These are phyloP conservation scores for Cardamine chenopodiifolia DNA, from an alignment of 345 rosid species.

Conservation along the genomic window DNA sequence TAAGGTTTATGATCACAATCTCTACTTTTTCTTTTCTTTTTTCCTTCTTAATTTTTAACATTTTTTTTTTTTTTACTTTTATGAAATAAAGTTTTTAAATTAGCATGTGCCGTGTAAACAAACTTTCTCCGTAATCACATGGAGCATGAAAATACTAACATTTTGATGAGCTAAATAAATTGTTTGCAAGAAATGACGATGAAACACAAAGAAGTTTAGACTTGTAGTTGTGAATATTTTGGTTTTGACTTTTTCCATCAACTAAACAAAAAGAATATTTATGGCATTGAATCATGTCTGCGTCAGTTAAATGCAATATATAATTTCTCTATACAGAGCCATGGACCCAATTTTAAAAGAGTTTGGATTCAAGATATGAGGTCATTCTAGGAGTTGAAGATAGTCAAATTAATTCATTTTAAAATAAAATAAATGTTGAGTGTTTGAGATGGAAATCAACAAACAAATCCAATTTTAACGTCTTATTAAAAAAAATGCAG, in stretches of 20 bases:
- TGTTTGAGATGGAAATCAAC: constrained; percentile 1
- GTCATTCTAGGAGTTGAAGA: neutral
- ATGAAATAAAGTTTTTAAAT: constrained; percentile 25
- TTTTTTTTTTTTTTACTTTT: constrained; percentile 12
- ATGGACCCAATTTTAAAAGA: neutral
- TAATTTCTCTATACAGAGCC: neutral
- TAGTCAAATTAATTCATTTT: neutral
- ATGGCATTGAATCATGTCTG: constrained; percentile 27
- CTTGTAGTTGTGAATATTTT: neutral
- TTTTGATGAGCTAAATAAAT: neutral
- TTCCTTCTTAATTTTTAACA: neutral
- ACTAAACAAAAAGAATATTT: neutral
- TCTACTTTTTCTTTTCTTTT: constrained; percentile 12
- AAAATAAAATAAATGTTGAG: neutral
- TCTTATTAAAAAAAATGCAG: too few relatives aligned
- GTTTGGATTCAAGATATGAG: neutral
- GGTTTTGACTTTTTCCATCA: constrained; percentile 19
- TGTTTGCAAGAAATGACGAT: neutral
- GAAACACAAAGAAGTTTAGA: neutral
- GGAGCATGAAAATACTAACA: neutral
- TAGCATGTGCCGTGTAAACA: constrained; percentile 30
- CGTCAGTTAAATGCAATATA: constrained; percentile 1
- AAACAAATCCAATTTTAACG: constrained; percentile 10
- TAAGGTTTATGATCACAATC: constrained; percentile 40
- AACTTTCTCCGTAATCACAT: constrained; percentile 1